Evolutionary conservation across 345 rosid genomes (phyloP).

Genomic region (Arabidopsis thaliana): TAIR10.1 NC_003074.8:1097501-1098000

Average conservation of each 20-base stretch:
- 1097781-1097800: constrained; percentile 46
- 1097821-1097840: constrained; percentile 28
- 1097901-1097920: constrained; percentile 44
- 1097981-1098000: constrained; percentile 33
- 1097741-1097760: constrained; percentile 38
- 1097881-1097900: constrained; percentile 43
- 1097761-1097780: constrained; percentile 28
- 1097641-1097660: constrained; percentile 2
- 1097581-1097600: constrained; percentile 39
- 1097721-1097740: constrained; percentile 48
- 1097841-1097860: constrained; percentile 52
- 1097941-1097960: background rate
- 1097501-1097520: too few species aligned
- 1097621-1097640: constrained; percentile 18
- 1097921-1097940: background rate
- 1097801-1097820: constrained; percentile 40
- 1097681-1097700: constrained; percentile 39
- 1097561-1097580: constrained; percentile 47
- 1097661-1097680: constrained; percentile 13
- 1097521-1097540: constrained; percentile 37
- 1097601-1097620: constrained; percentile 36
- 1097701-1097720: constrained; percentile 44
- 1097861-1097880: constrained; percentile 35
- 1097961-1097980: background rate
- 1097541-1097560: constrained; percentile 28